Evolutionary conservation across 441 rosid genomes (phyloP), one percentile per base, ranked within the genome.

Genomic region (Syzygium malaccense): DNA sequence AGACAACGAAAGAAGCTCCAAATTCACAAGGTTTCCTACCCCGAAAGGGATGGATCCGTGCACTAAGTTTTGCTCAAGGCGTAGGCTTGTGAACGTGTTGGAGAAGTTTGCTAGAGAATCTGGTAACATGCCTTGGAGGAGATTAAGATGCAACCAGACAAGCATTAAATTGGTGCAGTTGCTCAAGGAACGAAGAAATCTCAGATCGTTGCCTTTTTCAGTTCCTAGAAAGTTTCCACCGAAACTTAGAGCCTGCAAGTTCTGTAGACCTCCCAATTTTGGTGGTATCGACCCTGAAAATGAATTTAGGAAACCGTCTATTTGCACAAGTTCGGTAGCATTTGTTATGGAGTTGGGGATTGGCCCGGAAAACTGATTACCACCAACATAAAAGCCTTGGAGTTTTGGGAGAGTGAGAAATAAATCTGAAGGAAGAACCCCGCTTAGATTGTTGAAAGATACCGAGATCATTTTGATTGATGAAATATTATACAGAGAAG

Each of bases 351-450:
- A 55, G 37, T 3, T 33, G 15, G 88, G 88, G 30, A 78, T n/a
- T 3, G 14, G 26, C 41, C 86, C 15, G 20, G n/a, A 33, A 45
- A 78, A 75, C 18, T 55, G 5, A 41, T 87, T 87, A 41, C 10
- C 55, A 10, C 15, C 9, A 7, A 87, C 13, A 55, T 14, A 26
- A 26, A 87, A 56, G 8, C 5, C 3, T 14, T 79, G 13, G 8
- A 79, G 89, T 14, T 87, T 87, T 55, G 75, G 86, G 8, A 79
- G 62, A 41, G 75, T 19, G 30, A 41, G 37, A 64, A 87, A 87
- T 41, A 79, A n/a, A 20, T 57, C 19, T 30, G 57, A n/a, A 56
- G 78, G 86, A 8, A 56, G 25, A 23, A n/a, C 9, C 9, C 57
- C 57, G 10, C 7, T 30, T 32, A 79, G 85, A 26, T 17, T 14